Base-by-base conservation (phyloP, 495 filamentous ascomycete genomes). In the Terfezia boudieri region DNA sequence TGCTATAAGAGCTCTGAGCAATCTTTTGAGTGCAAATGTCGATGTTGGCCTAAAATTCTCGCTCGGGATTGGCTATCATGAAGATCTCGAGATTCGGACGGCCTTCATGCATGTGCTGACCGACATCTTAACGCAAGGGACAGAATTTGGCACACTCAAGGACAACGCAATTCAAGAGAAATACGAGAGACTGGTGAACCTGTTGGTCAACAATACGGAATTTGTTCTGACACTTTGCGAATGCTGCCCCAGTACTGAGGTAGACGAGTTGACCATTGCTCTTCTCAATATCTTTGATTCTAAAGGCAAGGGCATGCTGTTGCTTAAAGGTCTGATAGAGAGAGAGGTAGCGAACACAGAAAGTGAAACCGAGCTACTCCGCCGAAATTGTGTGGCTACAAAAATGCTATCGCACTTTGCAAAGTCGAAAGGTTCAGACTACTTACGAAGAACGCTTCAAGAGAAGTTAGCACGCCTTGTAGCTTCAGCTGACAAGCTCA, bases 401-500 rank as follows among this genome's bases (percentile, higher is more conserved):
- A 82, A 82, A 62, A 77, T 80, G 75, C 71, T 82, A 9, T 78
- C 78, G 11, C 70, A 79, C 43, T 82, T 78, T 58, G 78, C 76
- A 4, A 80, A 76, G 55, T 82, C 78, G 78, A 81, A 82, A 65
- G 78, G 78, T 17, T 62, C 70, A 16, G 62, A 69, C 36, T 82
- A 82, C 57, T 71, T 82, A 36, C 75, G 73, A 59, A 67, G 69
- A n/a, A 80, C 79, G 2, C 66, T 82, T 32, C 76, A 80, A 58
- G 76, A 76, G 52, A 76, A 78, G 4, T 64, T 82, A 6, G 73
- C 79, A 64, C 68, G 75, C 51, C 67, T 81, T 38, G 75, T 81
- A 62, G 58, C 73, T 35, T 74, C 73, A 4, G 74, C 75, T 8
- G 75, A 79, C 52, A 75, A 79, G 56, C 66, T 81, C 9, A 76